Evolutionary conservation across 805 yeast species (phyloP).

Genomic region (Yamadazyma kitorensis): DNA sequence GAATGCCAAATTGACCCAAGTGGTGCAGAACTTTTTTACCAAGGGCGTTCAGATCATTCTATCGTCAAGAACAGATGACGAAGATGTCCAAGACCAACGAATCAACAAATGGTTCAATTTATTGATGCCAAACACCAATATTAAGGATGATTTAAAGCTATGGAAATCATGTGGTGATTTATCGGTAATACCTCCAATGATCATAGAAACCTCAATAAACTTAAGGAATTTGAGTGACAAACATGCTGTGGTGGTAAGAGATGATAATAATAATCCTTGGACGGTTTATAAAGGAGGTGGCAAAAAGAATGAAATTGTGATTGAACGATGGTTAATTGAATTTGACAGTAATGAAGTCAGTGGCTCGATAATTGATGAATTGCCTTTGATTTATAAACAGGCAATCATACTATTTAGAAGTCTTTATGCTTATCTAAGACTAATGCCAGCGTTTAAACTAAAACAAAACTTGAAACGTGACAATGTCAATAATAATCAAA

Average conservation of each 20-base stretch:
- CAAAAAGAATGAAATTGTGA: constrained; percentile 77
- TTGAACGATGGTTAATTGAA: constrained; percentile 92
- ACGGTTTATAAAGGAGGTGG: constrained; percentile 55
- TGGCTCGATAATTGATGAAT: constrained; percentile 44
- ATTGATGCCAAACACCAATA: constrained; percentile 38
- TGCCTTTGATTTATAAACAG: constrained; percentile 70
- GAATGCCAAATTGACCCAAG: constrained; percentile 38
- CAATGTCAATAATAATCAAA: constrained; percentile 8
- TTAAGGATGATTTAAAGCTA: constrained; percentile 54
- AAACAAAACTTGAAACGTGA: constrained; percentile 27
- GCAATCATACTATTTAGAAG: constrained; percentile 72
- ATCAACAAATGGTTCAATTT: constrained; percentile 64
- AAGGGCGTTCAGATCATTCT: constrained; percentile 59
- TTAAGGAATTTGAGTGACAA: constrained; percentile 53
- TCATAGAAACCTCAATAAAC: constrained; percentile 80
- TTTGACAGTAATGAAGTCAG: constrained; percentile 52
- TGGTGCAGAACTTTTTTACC: constrained; percentile 60
- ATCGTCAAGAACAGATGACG: constrained; percentile 36
- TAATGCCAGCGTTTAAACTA: constrained; percentile 72
- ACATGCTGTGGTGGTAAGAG: constrained; percentile 59
- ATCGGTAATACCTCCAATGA: constrained; percentile 67
- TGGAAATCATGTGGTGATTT: constrained; percentile 55
- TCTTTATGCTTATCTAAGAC: constrained; percentile 59
- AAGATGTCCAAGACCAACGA: constrained; percentile 18
- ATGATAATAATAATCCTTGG: constrained; percentile 52